phyloP scores from a whole-genome alignment of 192 early-diverging fungal genomes.

The Chytriomyces sp. region DNA sequence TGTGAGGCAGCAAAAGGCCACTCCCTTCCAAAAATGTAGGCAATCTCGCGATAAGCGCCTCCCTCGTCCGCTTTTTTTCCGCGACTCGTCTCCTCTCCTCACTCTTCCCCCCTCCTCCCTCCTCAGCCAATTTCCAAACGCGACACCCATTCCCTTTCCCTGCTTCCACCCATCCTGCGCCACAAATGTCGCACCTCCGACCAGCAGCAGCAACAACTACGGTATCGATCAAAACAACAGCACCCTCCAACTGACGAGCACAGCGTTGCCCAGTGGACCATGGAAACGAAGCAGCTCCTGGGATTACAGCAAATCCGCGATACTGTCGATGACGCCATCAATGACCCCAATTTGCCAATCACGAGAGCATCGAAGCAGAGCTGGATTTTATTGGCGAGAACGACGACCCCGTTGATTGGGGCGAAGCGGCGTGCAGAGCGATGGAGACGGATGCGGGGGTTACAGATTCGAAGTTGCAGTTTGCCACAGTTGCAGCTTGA shows the following conservation, averaged over 20 bases:
- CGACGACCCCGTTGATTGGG: conserved; percentile 80
- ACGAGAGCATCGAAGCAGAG: conserved; percentile 58
- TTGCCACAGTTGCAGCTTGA: background rate
- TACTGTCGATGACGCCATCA: background rate
- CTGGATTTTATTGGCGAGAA: conserved; percentile 70
- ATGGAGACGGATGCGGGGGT: background rate
- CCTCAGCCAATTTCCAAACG: conserved; percentile 12
- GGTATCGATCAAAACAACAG: background rate
- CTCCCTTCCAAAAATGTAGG: background rate
- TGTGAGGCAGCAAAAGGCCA: background rate
- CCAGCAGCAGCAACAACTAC: too few species aligned
- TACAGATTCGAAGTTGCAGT: background rate
- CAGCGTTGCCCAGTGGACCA: background rate
- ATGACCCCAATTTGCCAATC: conserved; percentile 36
- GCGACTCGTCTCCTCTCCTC: background rate
- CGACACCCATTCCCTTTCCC: background rate
- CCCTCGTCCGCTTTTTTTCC: background rate
- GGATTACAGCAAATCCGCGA: background rate
- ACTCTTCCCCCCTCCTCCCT: background rate
- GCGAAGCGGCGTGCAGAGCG: background rate
- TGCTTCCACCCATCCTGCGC: background rate
- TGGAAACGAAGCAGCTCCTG: conserved; percentile 8
- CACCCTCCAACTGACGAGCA: background rate
- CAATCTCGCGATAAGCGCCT: background rate
- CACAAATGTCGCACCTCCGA: too few species aligned